These are phyloP conservation scores for Bryoglossum gracile DNA, from an alignment of 495 filamentous ascomycete species.

Conservation along the genomic window DNA sequence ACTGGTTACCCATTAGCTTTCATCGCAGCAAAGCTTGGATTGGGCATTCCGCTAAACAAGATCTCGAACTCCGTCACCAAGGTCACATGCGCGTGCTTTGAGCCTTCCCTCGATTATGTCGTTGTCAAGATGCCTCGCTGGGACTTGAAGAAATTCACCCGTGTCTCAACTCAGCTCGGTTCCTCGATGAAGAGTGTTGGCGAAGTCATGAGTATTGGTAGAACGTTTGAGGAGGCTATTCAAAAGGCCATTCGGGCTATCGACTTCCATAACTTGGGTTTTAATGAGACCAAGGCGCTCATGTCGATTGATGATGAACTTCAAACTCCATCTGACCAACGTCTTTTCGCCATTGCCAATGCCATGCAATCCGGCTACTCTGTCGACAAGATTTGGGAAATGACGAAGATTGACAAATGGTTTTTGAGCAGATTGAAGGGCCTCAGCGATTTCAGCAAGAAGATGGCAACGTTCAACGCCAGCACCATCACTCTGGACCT, in stretches of 20 bases:
- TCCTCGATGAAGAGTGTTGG: conserved; percentile 99
- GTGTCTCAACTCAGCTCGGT: conserved; percentile 87
- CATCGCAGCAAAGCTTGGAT: conserved; percentile 90
- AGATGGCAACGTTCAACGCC: conserved; percentile 65
- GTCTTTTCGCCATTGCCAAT: conserved; percentile 94
- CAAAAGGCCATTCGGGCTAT: conserved; percentile 96
- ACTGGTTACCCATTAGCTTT: conserved; percentile 95
- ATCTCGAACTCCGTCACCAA: conserved; percentile 95
- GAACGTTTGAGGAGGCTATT: conserved; percentile 96
- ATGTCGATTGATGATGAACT: conserved; percentile 96
- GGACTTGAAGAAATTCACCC: conserved; percentile 98
- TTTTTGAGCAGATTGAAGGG: conserved; percentile 87
- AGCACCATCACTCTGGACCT: conserved; percentile 55
- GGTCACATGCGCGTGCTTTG: conserved; percentile 94
- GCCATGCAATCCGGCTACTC: conserved; percentile 91
- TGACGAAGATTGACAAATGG: conserved; percentile 98
- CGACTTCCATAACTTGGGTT: conserved; percentile 91
- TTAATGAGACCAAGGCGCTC: conserved; percentile 83
- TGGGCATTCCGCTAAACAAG: conserved; percentile 92
- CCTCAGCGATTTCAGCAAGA: conserved; percentile 78
- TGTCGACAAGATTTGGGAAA: conserved; percentile 93
- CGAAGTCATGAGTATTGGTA: conserved; percentile 96
- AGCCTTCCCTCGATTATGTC: conserved; percentile 97
- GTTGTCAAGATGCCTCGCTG: conserved; percentile 98
- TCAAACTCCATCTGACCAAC: conserved; percentile 95